A percentile compares a stretch with the other conserved stretches of the same genome.
phyloP scores from a whole-genome alignment of 2,329 filamentous ascomycete genomes.

The Fusarium torreyae region DNA sequence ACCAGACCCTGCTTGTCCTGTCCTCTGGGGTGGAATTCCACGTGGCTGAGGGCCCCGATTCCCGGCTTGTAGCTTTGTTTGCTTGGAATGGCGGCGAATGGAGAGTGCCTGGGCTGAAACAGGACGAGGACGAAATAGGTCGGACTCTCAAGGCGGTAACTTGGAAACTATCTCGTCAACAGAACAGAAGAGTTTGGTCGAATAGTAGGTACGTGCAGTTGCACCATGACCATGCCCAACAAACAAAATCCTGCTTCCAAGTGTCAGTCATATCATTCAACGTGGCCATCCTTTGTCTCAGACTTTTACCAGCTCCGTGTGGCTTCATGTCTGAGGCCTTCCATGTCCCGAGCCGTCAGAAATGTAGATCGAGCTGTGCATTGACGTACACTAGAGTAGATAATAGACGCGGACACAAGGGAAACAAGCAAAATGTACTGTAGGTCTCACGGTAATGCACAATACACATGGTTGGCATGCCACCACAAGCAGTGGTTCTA shows the following conservation, averaged over 20 bases:
- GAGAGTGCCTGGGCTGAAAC: slow-evolving; percentile 10
- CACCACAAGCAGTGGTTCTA: slow-evolving; percentile 1
- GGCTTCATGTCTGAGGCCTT: slow-evolving; percentile 26
- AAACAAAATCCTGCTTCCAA: background rate
- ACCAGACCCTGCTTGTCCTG: slow-evolving; percentile 1
- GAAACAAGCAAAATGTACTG: background rate
- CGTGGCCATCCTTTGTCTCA: background rate
- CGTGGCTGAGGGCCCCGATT: slow-evolving; percentile 27
- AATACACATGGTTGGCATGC: slow-evolving; percentile 35
- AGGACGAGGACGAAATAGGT: slow-evolving; percentile 3
- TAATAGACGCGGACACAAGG: background rate
- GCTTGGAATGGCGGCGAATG: slow-evolving; percentile 28
- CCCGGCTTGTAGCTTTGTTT: slow-evolving; percentile 9
- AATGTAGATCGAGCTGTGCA: background rate
- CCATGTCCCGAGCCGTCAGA: slow-evolving; percentile 5
- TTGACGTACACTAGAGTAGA: background rate
- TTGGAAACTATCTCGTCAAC: background rate
- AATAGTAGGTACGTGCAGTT: background rate
- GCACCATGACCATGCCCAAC: background rate
- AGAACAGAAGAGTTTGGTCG: background rate
- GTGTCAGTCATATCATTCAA: background rate
- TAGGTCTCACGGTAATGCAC: slow-evolving; percentile 25
- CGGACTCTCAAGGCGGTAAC: background rate
- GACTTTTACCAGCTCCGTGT: background rate
- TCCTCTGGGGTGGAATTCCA: slow-evolving; percentile 19